Evolutionary conservation across 2,329 filamentous ascomycete genomes (phyloP), one percentile per base, ranked within the genome.

Genomic region (Coniochaeta sp.): DNA sequence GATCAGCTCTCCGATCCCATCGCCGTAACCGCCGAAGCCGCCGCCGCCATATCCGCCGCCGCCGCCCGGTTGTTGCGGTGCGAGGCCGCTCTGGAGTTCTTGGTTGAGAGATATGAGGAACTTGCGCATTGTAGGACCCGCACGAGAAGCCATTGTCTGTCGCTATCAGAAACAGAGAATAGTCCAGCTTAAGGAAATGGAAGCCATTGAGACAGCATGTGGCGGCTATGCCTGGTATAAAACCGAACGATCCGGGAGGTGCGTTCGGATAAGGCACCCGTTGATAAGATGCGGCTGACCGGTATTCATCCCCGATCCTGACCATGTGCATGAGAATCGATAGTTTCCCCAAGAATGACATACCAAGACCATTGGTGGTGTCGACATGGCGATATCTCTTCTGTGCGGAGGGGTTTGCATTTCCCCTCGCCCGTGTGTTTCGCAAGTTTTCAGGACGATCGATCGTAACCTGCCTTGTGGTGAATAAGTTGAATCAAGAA

Each of bases 61-160:
- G n/a, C 45, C 45, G 12, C 28, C 28, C 2, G 24, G 27, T 14
- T 48, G 45, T 14, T 31, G 24, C 24, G 42, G 42, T 30, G 28
- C 51, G 32, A 52, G 27, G 14, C 47, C 35, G 14, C 32, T 26
- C 16, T 52, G 46, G 6, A 52, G 33, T 13, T 52, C 46, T 32
- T 49, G 24, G 18, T 30, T 27, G 33, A 52, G 32, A 10, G 45
- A 40, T 16, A 42, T 49, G 18, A 52, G 35, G 18, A 52, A 33
- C 24, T 45, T 49, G 6, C 51, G 35, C 45, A 48, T 48, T 9
- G 22, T 12, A 12, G 27, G 27, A n/a, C n/a, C n/a, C n/a, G n/a
- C n/a, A n/a, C n/a, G n/a, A n/a, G n/a, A n/a, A n/a, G n/a, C n/a
- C n/a, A n/a, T n/a, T n/a, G n/a, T n/a, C n/a, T n/a, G n/a, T n/a